A percentile compares a stretch with the other conserved stretches of the same genome.
Evolutionary conservation across 768 basidiomycete genomes (phyloP).

Genomic region (Phlegmacium glaucopus): DNA sequence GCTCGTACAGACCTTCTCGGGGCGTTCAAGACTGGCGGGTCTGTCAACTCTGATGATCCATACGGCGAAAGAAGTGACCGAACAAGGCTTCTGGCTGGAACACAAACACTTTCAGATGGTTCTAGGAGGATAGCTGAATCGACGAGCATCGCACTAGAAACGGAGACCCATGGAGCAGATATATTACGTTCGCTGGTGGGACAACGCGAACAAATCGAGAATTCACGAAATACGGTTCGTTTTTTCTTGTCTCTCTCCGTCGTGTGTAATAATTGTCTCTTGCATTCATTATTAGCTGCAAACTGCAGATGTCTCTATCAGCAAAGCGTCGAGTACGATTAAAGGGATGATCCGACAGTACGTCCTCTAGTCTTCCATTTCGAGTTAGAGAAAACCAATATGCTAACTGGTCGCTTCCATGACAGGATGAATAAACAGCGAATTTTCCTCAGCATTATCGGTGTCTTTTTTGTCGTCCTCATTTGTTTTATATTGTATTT

Average conservation of each 20-base stretch:
- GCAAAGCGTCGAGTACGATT: conserved; percentile 83
- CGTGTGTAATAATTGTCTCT: too few species aligned
- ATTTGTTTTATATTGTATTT: conserved; percentile 73
- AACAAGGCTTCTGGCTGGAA: conserved; percentile 69
- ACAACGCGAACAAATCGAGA: conserved; percentile 91
- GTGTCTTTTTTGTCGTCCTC: conserved; percentile 72
- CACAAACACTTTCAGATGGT: conserved; percentile 71
- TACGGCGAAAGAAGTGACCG: conserved; percentile 64
- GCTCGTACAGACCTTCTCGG: conserved; percentile 65
- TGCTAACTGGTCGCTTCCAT: neutral
- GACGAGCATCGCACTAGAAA: conserved; percentile 87
- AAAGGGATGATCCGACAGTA: conserved; percentile 92
- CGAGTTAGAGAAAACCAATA: neutral
- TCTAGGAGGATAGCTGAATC: conserved; percentile 69
- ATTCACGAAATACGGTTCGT: conserved; percentile 73
- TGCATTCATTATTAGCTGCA: conserved; percentile 48
- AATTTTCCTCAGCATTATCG: conserved; percentile 72
- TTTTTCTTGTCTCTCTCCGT: neutral
- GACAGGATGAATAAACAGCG: conserved; percentile 90
- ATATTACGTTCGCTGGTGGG: conserved; percentile 76
- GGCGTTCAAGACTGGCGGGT: conserved; percentile 12
- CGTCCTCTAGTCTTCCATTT: conserved; percentile 24
- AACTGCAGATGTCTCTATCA: conserved; percentile 80
- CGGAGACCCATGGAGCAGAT: conserved; percentile 87
- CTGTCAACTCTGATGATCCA: conserved; percentile 61